These are phyloP conservation scores for Tubosaeta sp. DNA, from an alignment of 768 basidiomycete genomes.

Conservation along the genomic window DNA sequence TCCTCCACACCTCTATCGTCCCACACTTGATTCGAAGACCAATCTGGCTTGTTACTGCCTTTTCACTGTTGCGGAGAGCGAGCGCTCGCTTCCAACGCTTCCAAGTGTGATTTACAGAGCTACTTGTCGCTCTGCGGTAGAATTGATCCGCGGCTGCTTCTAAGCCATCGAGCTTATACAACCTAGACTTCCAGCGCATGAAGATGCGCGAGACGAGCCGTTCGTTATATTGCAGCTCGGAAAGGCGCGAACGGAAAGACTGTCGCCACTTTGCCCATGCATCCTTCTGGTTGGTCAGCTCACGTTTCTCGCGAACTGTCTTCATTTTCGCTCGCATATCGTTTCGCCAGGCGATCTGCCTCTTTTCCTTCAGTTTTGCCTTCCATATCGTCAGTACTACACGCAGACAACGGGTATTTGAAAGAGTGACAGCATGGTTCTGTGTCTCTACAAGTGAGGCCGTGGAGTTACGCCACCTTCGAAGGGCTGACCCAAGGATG, in stretches of 20 bases:
- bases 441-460: slow-evolving; percentile 36
- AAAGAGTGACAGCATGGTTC: slow-evolving; percentile 40
- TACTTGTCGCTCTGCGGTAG: slow-evolving; percentile 35
- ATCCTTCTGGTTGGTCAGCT: slow-evolving; percentile 48
- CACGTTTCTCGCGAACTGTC: slow-evolving; percentile 51
- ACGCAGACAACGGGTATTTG: slow-evolving; percentile 43
- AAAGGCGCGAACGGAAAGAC: slow-evolving; percentile 45
- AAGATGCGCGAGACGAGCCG: slow-evolving; percentile 43
- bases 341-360: slow-evolving; percentile 57
- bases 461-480: slow-evolving; percentile 54
- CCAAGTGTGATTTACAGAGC: slow-evolving; percentile 43
- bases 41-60: slow-evolving; percentile 39
- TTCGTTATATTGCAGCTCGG: slow-evolving; percentile 47
- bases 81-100: slow-evolving; percentile 51
- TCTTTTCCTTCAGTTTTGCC: slow-evolving; percentile 46
- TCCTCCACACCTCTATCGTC: slow-evolving; percentile 55
- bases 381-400: slow-evolving; percentile 51
- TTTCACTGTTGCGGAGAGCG: slow-evolving; percentile 44
- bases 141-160: slow-evolving; percentile 51
- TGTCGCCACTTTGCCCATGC: slow-evolving; percentile 69
- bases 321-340: slow-evolving; percentile 74
- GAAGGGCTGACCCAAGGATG: slow-evolving; percentile 52
- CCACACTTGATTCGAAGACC: slow-evolving; percentile 46
- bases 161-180: slow-evolving; percentile 39
- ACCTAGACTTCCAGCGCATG: slow-evolving; percentile 48